Percentiles rank a stretch among this genome's conserved stretches.
These are phyloP conservation scores for Coleophoma crateriformis DNA, from an alignment of 2,329 filamentous ascomycete genomes.

Conservation along the genomic window DNA sequence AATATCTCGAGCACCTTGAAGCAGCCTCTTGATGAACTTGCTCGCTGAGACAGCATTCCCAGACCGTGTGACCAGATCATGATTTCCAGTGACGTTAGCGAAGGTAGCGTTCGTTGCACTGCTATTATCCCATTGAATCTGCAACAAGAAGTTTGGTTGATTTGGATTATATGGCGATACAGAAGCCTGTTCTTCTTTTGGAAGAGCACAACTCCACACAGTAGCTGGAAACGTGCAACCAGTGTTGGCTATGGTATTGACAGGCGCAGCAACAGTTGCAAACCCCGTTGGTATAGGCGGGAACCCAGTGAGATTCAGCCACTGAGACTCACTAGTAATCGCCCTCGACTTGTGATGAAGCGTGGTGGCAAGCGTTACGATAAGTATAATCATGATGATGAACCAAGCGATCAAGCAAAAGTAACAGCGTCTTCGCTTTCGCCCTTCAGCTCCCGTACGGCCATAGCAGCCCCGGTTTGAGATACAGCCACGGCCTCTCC, in stretches of 20 bases:
- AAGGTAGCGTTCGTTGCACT: constrained; percentile 34
- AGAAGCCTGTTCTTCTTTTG: constrained; percentile 67
- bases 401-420: constrained; percentile 44
- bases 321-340: constrained; percentile 40
- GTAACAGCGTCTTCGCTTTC: constrained; percentile 57
- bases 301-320: constrained; percentile 82
- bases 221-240: constrained; percentile 68
- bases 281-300: constrained; percentile 83
- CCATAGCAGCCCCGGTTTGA: constrained; percentile 61
- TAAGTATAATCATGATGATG: constrained; percentile 49
- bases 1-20: constrained; percentile 25
- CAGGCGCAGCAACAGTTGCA: constrained; percentile 69
- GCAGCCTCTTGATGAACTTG: constrained; percentile 21
- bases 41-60: constrained; percentile 27
- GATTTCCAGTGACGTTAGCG: constrained; percentile 30
- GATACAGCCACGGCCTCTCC: constrained; percentile 61
- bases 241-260: constrained; percentile 56
- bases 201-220: constrained; percentile 81
- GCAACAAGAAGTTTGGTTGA: constrained; percentile 73
- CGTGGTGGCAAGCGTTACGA: constrained; percentile 51
- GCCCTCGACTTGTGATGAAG: constrained; percentile 37
- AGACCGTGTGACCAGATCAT: constrained; percentile 15
- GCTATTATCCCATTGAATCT: constrained; percentile 69
- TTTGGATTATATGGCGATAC: constrained; percentile 58
- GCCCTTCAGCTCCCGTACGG: constrained; percentile 55